Percentiles rank a stretch among this genome's conserved stretches.
Evolutionary conservation across 306 rosid species (phyloP).

Genomic region (Pterocarpus santalinus): DNA sequence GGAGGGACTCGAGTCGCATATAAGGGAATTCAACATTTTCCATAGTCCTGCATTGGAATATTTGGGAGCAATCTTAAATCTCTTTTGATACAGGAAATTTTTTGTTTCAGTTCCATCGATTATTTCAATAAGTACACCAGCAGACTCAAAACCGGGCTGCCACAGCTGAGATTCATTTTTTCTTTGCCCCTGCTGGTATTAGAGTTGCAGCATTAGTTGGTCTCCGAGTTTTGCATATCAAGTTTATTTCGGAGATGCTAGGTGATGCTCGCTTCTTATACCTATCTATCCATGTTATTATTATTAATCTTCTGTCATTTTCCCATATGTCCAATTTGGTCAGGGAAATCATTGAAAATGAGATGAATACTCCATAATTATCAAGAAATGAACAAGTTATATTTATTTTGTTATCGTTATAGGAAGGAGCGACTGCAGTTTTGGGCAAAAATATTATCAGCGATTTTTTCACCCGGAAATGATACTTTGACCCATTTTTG

Average conservation of each 20-base stretch:
- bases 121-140: slow-evolving; percentile 35
- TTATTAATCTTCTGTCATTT: slow-evolving; percentile 14
- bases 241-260: slow-evolving; percentile 24
- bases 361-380: not conserved
- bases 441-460: too few species aligned
- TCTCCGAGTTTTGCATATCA: slow-evolving; percentile 37
- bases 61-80: not conserved
- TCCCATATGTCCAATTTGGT: slow-evolving; percentile 20
- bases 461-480: too few species aligned
- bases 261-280: slow-evolving; percentile 4
- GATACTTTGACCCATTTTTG: too few species aligned
- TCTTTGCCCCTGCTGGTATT: not conserved
- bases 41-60: slow-evolving; percentile 4
- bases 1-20: slow-evolving; percentile 89
- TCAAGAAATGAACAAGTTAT: too few species aligned
- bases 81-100: slow-evolving; percentile 18
- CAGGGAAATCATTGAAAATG: not conserved
- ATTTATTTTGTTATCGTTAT: not conserved
- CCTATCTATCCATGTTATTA: not conserved
- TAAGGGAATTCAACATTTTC: slow-evolving; percentile 32
- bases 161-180: not conserved
- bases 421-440: too few species aligned
- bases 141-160: not conserved
- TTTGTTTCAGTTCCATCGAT: slow-evolving; percentile 31
- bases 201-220: slow-evolving; percentile 6